phyloP scores from a whole-genome alignment of 108 stramenopile genomes.

The Cyclostephanos invisitatus region DNA sequence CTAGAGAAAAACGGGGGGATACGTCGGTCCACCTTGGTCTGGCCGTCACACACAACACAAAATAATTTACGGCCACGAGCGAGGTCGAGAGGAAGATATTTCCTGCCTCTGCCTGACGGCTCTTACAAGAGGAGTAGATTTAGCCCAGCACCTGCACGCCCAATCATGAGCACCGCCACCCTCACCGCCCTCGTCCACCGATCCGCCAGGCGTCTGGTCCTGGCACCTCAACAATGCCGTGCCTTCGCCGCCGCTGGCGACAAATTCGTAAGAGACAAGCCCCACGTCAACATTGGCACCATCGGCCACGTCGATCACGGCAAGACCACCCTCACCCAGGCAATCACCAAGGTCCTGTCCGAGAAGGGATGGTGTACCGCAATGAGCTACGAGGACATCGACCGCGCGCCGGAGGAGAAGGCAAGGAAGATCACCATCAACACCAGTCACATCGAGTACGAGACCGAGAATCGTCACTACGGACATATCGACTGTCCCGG shows the following conservation, averaged over 20 bases:
- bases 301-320: conserved; percentile 99
- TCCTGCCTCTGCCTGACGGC: no score
- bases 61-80: no score
- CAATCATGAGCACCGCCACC: conserved; percentile 17
- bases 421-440: conserved; percentile 96
- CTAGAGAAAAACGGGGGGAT: no score
- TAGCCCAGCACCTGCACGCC: neutral
- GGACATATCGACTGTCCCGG: conserved; percentile 99
- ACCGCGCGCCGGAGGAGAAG: conserved; percentile 98
- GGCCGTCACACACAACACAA: no score
- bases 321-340: conserved; percentile 99
- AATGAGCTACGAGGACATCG: conserved; percentile 95
- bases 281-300: conserved; percentile 99
- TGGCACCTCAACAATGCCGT: conserved; percentile 13
- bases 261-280: conserved; percentile 89
- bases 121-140: no score
- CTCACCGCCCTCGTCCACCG: conserved; percentile 17
- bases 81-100: no score
- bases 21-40: no score
- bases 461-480: conserved; percentile 95
- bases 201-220: conserved; percentile 17
- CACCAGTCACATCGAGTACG: conserved; percentile 98
- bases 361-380: conserved; percentile 88
- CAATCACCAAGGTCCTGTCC: conserved; percentile 96
- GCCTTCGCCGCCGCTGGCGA: conserved; percentile 54